phyloP scores from a whole-genome alignment of 345 rosid species.

The Cardamine resedifolia region DNA sequence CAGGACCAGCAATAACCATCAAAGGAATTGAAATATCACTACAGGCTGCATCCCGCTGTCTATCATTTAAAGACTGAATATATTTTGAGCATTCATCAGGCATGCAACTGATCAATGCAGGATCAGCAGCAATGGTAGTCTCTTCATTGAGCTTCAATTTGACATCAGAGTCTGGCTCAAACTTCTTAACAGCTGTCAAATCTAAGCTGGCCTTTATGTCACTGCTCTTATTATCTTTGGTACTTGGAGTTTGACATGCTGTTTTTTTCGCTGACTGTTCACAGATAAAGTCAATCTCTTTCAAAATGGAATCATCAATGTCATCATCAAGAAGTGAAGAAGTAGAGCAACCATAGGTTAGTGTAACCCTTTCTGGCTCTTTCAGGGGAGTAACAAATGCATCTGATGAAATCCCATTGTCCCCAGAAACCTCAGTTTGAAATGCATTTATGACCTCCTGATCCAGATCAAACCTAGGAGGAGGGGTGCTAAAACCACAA shows the following conservation, averaged over 20 bases:
- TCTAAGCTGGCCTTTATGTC: slow-evolving; percentile 21
- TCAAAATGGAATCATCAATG: slow-evolving; percentile 59
- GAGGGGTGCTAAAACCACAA: background rate
- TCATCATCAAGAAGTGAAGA: slow-evolving; percentile 71
- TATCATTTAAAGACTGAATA: slow-evolving; percentile 69
- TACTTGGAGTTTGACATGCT: slow-evolving; percentile 33
- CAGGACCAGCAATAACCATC: slow-evolving; percentile 96
- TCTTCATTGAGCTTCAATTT: slow-evolving; percentile 29
- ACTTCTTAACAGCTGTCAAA: slow-evolving; percentile 7
- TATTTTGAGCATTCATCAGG: slow-evolving; percentile 65
- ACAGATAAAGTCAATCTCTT: slow-evolving; percentile 69
- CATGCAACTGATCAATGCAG: slow-evolving; percentile 40
- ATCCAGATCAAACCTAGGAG: slow-evolving; percentile 8
- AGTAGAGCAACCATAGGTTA: slow-evolving; percentile 35
- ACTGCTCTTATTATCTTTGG: slow-evolving; percentile 29
- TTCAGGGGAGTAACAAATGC: slow-evolving; percentile 49
- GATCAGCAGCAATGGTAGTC: slow-evolving; percentile 31
- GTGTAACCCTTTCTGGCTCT: slow-evolving; percentile 34
- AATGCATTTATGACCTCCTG: slow-evolving; percentile 21
- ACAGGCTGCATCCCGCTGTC: slow-evolving; percentile 86
- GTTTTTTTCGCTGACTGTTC: slow-evolving; percentile 52
- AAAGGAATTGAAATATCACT: slow-evolving; percentile 69
- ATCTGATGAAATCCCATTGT: slow-evolving; percentile 23
- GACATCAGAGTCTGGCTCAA: slow-evolving; percentile 16
- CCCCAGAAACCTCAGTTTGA: slow-evolving; percentile 13